Evolutionary conservation across 148 eudicot species (phyloP).

Genomic region (Fagopyrum esculentum): DNA sequence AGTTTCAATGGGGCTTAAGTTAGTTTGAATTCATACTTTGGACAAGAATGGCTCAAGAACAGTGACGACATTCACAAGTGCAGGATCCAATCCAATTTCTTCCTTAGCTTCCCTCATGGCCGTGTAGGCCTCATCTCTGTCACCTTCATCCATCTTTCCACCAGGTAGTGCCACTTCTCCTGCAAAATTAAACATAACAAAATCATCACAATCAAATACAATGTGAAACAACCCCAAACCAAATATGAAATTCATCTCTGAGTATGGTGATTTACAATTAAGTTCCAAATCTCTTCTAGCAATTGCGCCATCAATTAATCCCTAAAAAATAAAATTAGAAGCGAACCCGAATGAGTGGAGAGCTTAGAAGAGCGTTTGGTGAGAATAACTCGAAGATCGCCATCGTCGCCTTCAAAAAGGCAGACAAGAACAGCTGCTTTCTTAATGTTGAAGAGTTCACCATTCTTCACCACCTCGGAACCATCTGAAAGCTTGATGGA

Average conservation of each 20-base stretch:
- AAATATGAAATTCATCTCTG: no score
- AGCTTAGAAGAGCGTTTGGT: conserved; percentile 73
- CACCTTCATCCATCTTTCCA: conserved; percentile 80
- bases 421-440: conserved; percentile 71
- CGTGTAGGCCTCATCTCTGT: conserved; percentile 62
- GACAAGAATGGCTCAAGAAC: conserved; percentile 84
- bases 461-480: not conserved
- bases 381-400: conserved; percentile 65
- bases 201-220: conserved; percentile 5
- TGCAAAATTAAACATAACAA: conserved; percentile 23
- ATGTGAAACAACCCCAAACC: not conserved
- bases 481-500: conserved; percentile 2
- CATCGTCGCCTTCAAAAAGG: conserved; percentile 51
- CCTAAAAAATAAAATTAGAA: not conserved
- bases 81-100: conserved; percentile 92
- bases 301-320: not conserved
- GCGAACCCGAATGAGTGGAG: conserved; percentile 70
- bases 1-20: no score
- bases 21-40: conserved; percentile 38
- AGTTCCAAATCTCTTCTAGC: not conserved
- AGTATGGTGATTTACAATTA: no score
- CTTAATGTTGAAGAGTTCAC: conserved; percentile 26
- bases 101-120: conserved; percentile 86
- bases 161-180: conserved; percentile 96
- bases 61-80: conserved; percentile 67